These are phyloP conservation scores for Pisolithus thermaeus DNA, from an alignment of 1,284 basidiomycete genomes.

Conservation along the genomic window DNA sequence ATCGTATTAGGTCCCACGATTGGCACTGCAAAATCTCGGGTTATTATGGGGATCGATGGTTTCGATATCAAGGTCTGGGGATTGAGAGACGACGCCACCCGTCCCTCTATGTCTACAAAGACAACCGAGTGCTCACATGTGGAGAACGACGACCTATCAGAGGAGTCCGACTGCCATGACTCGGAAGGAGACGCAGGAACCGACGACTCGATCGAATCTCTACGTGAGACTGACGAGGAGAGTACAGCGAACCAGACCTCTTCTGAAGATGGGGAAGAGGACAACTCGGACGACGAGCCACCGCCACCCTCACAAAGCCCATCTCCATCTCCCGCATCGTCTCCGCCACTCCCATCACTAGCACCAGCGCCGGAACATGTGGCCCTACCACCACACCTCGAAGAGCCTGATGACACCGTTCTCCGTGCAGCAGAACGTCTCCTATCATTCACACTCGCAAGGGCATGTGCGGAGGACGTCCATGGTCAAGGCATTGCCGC, in stretches of 20 bases:
- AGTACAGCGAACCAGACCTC: no score
- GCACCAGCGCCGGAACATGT: slow-evolving; percentile 1
- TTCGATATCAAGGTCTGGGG: slow-evolving; percentile 57
- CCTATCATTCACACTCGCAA: slow-evolving; percentile 56
- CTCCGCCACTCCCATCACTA: background rate
- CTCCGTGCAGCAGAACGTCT: slow-evolving; percentile 51
- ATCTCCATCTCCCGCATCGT: slow-evolving; percentile 16
- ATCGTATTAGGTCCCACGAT: slow-evolving; percentile 61
- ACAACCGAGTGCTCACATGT: slow-evolving; percentile 14
- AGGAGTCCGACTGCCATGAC: slow-evolving; percentile 18
- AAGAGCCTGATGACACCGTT: slow-evolving; percentile 38
- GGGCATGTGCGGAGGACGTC: slow-evolving; percentile 43
- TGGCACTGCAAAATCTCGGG: slow-evolving; percentile 49
- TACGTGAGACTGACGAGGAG: slow-evolving; percentile 17
- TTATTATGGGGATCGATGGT: slow-evolving; percentile 59
- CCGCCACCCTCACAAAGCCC: slow-evolving; percentile 20
- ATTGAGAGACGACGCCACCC: slow-evolving; percentile 26
- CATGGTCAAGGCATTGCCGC: slow-evolving; percentile 47
- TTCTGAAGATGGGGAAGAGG: slow-evolving; percentile 7
- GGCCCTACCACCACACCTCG: slow-evolving; percentile 11
- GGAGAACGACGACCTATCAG: slow-evolving; percentile 11
- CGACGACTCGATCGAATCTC: slow-evolving; percentile 22
- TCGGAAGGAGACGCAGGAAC: slow-evolving; percentile 16
- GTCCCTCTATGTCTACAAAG: background rate
- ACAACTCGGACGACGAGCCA: background rate